phyloP scores from a whole-genome alignment of 495 filamentous ascomycete genomes.

The Penicillium canescens region DNA sequence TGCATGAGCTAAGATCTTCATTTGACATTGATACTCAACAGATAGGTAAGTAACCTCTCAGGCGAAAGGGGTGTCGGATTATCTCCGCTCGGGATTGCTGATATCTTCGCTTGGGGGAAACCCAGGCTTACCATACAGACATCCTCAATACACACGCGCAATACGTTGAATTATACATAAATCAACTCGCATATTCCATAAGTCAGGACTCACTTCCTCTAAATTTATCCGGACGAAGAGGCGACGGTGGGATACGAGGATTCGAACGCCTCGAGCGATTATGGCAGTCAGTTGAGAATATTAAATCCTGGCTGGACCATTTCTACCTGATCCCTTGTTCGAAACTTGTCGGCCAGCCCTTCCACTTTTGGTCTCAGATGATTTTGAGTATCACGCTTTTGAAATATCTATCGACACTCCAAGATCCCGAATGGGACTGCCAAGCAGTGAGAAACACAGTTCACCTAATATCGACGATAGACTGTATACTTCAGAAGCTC shows the following conservation, averaged over 20 bases:
- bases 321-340: slow-evolving; percentile 30
- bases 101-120: slow-evolving; percentile 1
- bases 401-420: slow-evolving; percentile 38
- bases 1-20: slow-evolving; percentile 20
- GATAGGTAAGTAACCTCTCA: slow-evolving; percentile 16
- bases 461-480: slow-evolving; percentile 28
- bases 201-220: slow-evolving; percentile 15
- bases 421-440: slow-evolving; percentile 42
- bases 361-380: slow-evolving; percentile 40
- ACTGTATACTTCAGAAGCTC: slow-evolving; percentile 25
- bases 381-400: slow-evolving; percentile 34
- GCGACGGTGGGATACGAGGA: slow-evolving; percentile 13
- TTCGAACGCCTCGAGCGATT: slow-evolving; percentile 36
- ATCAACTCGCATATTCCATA: slow-evolving; percentile 28
- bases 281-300: slow-evolving; percentile 34
- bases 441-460: slow-evolving; percentile 34
- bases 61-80: neutral
- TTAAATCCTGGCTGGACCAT: slow-evolving; percentile 35
- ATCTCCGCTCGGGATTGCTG: neutral
- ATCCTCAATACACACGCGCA: slow-evolving; percentile 31
- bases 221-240: slow-evolving; percentile 6
- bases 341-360: slow-evolving; percentile 26
- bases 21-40: slow-evolving; percentile 14
- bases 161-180: slow-evolving; percentile 41
- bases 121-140: slow-evolving; percentile 8